Percentiles rank a stretch among this genome's conserved stretches.
phyloP scores from a whole-genome alignment of 352 stramenopile genomes.

The Phytophthora capsici region DNA sequence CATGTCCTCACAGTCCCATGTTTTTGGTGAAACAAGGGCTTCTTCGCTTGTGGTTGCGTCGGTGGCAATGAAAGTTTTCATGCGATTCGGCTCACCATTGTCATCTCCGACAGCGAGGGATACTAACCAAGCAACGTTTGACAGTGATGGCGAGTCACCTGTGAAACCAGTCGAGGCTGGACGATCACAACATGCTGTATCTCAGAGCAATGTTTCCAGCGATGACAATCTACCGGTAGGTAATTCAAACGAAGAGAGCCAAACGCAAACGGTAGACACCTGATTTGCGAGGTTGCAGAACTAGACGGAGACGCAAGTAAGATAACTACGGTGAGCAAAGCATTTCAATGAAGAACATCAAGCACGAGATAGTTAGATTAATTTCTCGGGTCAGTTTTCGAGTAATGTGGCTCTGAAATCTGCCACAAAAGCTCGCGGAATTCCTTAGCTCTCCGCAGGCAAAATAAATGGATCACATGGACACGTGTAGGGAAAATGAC shows the following conservation, averaged over 20 bases:
- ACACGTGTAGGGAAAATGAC: constrained; percentile 28
- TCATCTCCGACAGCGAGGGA: constrained; percentile 36
- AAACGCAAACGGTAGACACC: neutral
- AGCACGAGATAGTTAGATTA: constrained; percentile 34
- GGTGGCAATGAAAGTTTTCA: constrained; percentile 57
- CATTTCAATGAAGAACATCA: constrained; percentile 16
- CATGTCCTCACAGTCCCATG: constrained; percentile 60
- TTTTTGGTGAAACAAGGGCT: constrained; percentile 11
- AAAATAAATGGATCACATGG: constrained; percentile 29
- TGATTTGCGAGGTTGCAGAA: neutral
- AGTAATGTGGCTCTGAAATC: constrained; percentile 24
- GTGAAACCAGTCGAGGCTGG: constrained; percentile 2
- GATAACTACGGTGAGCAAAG: neutral
- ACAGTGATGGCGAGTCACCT: constrained; percentile 20
- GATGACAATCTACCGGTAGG: neutral
- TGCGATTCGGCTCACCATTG: constrained; percentile 59
- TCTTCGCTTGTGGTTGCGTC: constrained; percentile 13
- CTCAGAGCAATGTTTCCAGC: neutral
- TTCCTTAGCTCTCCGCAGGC: constrained; percentile 7
- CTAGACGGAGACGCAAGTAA: neutral
- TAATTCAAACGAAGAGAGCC: neutral
- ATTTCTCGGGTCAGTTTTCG: constrained; percentile 36
- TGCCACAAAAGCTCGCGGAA: constrained; percentile 16
- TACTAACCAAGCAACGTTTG: constrained; percentile 5
- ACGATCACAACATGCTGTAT: neutral